A percentile compares a stretch with the other conserved stretches of the same genome.
phyloP scores from a whole-genome alignment of 805 yeast genomes.

The Candida krabiensis region DNA sequence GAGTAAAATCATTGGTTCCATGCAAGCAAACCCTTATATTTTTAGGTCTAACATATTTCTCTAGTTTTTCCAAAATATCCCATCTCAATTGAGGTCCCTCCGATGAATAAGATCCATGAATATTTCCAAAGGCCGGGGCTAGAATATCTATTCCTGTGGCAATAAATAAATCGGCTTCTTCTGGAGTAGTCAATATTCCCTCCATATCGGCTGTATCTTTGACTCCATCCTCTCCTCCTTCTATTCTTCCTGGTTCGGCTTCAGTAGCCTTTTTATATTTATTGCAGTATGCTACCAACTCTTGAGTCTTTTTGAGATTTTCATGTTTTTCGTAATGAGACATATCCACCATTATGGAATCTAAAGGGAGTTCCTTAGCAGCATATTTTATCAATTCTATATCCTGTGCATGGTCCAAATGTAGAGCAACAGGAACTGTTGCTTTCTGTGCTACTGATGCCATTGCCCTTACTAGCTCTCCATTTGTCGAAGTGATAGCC shows the following conservation, averaged over 20 bases:
- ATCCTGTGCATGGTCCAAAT: constrained; percentile 37
- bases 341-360: constrained; percentile 41
- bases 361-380: constrained; percentile 36
- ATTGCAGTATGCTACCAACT: constrained; percentile 32
- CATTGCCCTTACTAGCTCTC: constrained; percentile 29
- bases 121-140: constrained; percentile 39
- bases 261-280: constrained; percentile 34
- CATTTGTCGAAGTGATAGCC: constrained; percentile 36
- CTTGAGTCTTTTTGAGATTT: constrained; percentile 29
- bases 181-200: constrained; percentile 35
- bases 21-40: constrained; percentile 32
- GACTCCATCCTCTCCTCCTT: constrained; percentile 40
- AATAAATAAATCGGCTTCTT: constrained; percentile 32
- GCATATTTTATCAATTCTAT: constrained; percentile 29
- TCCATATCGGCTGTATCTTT: constrained; percentile 26
- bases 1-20: constrained; percentile 35
- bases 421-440: constrained; percentile 36
- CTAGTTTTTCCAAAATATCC: constrained; percentile 29
- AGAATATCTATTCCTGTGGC: constrained; percentile 37
- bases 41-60: constrained; percentile 17
- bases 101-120: constrained; percentile 38
- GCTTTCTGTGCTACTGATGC: constrained; percentile 30
- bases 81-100: constrained; percentile 31
- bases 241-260: constrained; percentile 40
- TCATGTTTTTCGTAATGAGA: constrained; percentile 37